These are phyloP conservation scores for Neurospora tetrasperma DNA, from an alignment of 495 filamentous ascomycete species.

Conservation along the genomic window DNA sequence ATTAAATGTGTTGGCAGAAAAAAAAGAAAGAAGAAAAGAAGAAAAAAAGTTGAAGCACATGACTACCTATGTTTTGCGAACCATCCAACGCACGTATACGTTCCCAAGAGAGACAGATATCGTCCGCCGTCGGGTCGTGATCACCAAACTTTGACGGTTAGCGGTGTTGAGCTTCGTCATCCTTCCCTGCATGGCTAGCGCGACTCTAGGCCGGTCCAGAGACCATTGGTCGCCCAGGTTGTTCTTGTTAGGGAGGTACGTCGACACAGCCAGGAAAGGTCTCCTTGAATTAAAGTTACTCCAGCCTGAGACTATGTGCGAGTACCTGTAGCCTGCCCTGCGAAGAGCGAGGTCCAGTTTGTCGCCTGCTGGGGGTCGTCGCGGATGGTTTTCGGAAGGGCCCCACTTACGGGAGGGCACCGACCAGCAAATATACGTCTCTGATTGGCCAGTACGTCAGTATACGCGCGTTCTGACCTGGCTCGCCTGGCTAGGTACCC, in stretches of 20 bases:
- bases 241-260: background rate
- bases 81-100: background rate
- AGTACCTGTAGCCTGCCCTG: background rate
- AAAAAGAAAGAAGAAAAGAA: no score
- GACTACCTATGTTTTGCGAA: no score
- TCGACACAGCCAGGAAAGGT: background rate
- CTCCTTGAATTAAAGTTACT: background rate
- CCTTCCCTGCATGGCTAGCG: background rate
- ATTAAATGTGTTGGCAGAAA: background rate
- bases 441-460: background rate
- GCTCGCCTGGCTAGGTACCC: background rate
- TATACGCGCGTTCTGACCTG: background rate
- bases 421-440: background rate
- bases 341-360: background rate
- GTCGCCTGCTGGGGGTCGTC: background rate
- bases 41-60: background rate
- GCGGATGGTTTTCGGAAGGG: background rate
- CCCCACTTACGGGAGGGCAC: background rate
- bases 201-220: background rate
- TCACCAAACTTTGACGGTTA: background rate
- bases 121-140: background rate
- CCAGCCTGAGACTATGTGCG: background rate
- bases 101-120: background rate
- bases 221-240: background rate
- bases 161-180: slow-evolving; percentile 1